Conservation (phyloP, 257 asterid species). For the Pogostemon cablin region DNA sequence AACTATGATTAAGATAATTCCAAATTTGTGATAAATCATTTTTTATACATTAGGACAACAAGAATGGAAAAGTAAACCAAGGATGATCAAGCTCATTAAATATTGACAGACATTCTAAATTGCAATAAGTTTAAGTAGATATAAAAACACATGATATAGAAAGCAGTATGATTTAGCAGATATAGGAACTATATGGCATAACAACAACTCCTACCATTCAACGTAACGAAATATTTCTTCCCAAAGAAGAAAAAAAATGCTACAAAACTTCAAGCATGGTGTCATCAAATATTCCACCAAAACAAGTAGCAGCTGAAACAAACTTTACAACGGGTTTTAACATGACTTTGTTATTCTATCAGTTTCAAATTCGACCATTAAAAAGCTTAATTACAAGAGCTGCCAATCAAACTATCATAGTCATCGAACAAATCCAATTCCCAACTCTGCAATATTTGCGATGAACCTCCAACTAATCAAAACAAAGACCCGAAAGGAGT, state of each 20-base stretch:
- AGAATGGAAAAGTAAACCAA: background rate
- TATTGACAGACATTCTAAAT: background rate
- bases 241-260: background rate
- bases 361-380: background rate
- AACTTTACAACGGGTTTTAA: constrained; percentile 8
- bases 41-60: constrained; percentile 1
- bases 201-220: background rate
- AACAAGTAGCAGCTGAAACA: background rate
- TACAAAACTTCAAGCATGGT: background rate
- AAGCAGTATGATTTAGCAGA: background rate
- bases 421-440: too few relatives aligned
- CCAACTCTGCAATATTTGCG: background rate
- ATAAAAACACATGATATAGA: background rate
- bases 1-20: background rate
- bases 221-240: background rate
- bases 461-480: background rate
- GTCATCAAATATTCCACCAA: constrained; percentile 22
- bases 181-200: constrained; percentile 6
- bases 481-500: background rate
- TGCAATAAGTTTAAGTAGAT: background rate
- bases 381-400: background rate
- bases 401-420: background rate
- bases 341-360: constrained; percentile 1
- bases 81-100: background rate
- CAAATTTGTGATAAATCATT: background rate